Conservation (phyloP, 2,329 filamentous ascomycete genomes). For the Ceratocystis ficicola region DNA sequence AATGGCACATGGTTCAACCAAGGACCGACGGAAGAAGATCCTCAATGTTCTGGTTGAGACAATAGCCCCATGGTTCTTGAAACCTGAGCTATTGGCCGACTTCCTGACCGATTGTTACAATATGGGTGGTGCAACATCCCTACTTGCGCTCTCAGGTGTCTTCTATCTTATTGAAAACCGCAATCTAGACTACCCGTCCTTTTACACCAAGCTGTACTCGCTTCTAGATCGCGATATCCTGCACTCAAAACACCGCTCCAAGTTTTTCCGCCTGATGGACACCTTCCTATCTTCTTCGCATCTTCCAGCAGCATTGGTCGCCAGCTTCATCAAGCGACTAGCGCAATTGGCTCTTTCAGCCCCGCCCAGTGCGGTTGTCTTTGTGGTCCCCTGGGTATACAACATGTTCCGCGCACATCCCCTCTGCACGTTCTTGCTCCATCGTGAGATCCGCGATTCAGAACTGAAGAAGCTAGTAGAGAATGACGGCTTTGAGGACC, state of each 20-base stretch:
- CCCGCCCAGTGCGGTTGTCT: conserved; percentile 79
- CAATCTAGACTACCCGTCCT: conserved; percentile 90
- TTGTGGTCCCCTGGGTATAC: conserved; percentile 85
- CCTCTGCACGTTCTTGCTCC: conserved; percentile 89
- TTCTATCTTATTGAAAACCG: conserved; percentile 89
- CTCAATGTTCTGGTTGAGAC: conserved; percentile 62
- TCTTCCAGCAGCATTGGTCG: conserved; percentile 78
- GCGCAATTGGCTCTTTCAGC: conserved; percentile 73
- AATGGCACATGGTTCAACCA: conserved; percentile 53
- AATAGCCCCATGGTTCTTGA: conserved; percentile 80
- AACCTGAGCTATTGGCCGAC: conserved; percentile 83
- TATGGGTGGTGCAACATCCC: conserved; percentile 69
- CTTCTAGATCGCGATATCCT: conserved; percentile 74
- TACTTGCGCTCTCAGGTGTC: conserved; percentile 80
- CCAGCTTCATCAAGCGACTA: conserved; percentile 93
- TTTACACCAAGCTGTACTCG: conserved; percentile 89
- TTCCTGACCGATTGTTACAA: conserved; percentile 94
- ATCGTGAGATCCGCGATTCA: conserved; percentile 54
- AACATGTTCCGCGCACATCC: conserved; percentile 87
- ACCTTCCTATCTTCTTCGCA: conserved; percentile 85
- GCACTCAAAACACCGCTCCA: conserved; percentile 86
- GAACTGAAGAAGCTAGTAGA: conserved; percentile 49
- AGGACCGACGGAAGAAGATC: conserved; percentile 66
- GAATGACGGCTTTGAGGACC: conserved; percentile 51
- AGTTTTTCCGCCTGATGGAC: conserved; percentile 84